A percentile compares a stretch with the other conserved stretches of the same genome.
phyloP scores from a whole-genome alignment of 768 basidiomycete species.

The Russula abietina region DNA sequence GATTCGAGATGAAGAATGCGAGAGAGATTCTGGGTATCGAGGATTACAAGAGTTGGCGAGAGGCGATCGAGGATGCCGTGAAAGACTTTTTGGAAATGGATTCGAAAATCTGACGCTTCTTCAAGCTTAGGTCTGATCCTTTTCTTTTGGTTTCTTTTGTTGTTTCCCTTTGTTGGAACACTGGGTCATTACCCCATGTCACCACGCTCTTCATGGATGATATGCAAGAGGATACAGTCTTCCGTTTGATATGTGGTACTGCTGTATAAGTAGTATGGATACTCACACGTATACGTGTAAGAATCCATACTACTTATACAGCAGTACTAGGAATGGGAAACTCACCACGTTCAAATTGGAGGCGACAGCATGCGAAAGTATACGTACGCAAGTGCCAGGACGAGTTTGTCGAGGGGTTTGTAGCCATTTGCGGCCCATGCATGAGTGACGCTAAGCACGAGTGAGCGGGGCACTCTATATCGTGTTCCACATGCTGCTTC shows the following conservation, averaged over 20 bases:
- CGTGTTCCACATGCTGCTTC: neutral
- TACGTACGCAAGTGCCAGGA: neutral
- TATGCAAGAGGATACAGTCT: neutral
- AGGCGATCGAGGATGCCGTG: conserved; percentile 17
- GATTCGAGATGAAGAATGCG: conserved; percentile 14
- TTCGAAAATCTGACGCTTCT: neutral
- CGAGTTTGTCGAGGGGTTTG: neutral
- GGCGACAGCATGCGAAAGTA: neutral
- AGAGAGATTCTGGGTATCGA: conserved; percentile 16
- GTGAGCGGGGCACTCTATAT: neutral
- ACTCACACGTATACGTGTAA: too few relatives aligned
- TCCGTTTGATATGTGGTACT: neutral
- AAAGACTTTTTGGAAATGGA: conserved; percentile 8
- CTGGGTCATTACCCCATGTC: neutral
- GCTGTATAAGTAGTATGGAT: too few relatives aligned
- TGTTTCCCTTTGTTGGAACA: neutral
- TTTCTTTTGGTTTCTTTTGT: neutral
- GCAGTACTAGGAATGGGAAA: neutral
- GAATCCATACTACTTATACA: neutral
- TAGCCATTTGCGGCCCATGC: neutral
- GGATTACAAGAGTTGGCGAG: conserved; percentile 4
- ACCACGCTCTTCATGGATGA: neutral
- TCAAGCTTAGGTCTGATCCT: neutral
- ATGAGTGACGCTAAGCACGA: neutral
- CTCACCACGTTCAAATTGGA: neutral